These are phyloP conservation scores for Colletotrichum plurivorum DNA, from an alignment of 2,329 filamentous ascomycete species.

Conservation along the genomic window DNA sequence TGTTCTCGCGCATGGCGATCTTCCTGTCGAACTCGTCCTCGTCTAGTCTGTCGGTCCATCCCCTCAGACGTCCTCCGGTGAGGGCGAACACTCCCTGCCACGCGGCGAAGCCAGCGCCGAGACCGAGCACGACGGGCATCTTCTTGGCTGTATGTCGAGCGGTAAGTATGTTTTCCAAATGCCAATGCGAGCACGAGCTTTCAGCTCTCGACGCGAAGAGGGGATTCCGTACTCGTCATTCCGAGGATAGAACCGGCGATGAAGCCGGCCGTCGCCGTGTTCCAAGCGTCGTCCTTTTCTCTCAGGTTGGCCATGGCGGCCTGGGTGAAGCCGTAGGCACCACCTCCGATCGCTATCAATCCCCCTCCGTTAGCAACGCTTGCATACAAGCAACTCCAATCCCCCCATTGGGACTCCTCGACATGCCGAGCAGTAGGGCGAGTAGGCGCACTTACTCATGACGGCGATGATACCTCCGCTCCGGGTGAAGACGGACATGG, in stretches of 20 bases:
- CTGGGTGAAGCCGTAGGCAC: slow-evolving; percentile 83
- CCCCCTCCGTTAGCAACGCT: slow-evolving; percentile 4
- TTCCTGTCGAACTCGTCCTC: slow-evolving; percentile 82
- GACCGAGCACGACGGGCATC: slow-evolving; percentile 79
- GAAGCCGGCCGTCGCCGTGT: slow-evolving; percentile 82
- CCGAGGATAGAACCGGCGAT: slow-evolving; percentile 81
- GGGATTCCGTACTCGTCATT: slow-evolving; percentile 72
- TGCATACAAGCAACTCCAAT: too few species aligned
- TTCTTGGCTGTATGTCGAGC: slow-evolving; percentile 55
- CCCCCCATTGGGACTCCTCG: too few species aligned
- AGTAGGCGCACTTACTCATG: slow-evolving; percentile 30
- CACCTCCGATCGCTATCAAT: slow-evolving; percentile 76
- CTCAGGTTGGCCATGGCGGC: slow-evolving; percentile 86
- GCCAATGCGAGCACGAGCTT: not conserved
- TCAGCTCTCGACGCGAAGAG: slow-evolving; percentile 7
- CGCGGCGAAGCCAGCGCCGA: slow-evolving; percentile 70
- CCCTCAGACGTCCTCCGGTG: slow-evolving; percentile 72
- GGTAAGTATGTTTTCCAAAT: slow-evolving; percentile 28
- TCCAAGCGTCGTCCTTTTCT: slow-evolving; percentile 85
- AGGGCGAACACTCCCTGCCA: slow-evolving; percentile 77
- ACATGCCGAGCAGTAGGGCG: too few species aligned
- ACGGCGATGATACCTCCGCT: slow-evolving; percentile 79
- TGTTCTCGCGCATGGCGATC: slow-evolving; percentile 80
- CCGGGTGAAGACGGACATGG: slow-evolving; percentile 84
- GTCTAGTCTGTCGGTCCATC: slow-evolving; percentile 62